A percentile compares a stretch with the other conserved stretches of the same genome.
Conservation (phyloP, 139 green algal species). For the Tetradesmus obliquus region DNA sequence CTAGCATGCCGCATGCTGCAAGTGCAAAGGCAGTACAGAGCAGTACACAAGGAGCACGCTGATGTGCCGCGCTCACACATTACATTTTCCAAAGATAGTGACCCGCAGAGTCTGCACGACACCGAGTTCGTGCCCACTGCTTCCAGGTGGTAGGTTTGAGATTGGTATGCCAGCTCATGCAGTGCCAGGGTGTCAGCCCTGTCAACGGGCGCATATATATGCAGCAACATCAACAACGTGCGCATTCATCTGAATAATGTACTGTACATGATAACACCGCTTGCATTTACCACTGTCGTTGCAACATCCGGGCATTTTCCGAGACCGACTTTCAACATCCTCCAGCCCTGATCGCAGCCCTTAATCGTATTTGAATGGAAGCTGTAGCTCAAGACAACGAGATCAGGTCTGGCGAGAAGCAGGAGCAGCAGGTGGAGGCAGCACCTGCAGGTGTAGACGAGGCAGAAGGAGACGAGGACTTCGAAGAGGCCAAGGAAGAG, state of each 20-base stretch:
- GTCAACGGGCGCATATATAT: neutral
- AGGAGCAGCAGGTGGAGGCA: neutral
- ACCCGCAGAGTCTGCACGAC: too few relatives aligned
- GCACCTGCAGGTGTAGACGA: slow-evolving; percentile 18
- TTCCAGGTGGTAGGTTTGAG: neutral
- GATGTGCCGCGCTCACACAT: too few relatives aligned
- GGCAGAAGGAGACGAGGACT: neutral
- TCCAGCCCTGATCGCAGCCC: neutral
- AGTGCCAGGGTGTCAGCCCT: neutral
- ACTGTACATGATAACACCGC: neutral
- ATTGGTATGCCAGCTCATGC: neutral
- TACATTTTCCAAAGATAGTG: too few relatives aligned
- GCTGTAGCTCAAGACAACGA: neutral
- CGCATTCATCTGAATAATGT: neutral
- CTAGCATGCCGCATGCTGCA: too few relatives aligned
- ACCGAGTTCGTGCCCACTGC: too few relatives aligned
- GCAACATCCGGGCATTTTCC: neutral
- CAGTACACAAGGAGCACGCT: neutral
- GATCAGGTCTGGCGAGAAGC: neutral
- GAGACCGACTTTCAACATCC: neutral
- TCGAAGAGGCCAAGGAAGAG: neutral
- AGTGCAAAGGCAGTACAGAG: neutral
- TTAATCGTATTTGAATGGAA: neutral
- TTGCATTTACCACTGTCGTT: neutral
- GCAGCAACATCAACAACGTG: neutral